phyloP scores from a whole-genome alignment of 1,139 yeast species.

The Geotrichum siamense region DNA sequence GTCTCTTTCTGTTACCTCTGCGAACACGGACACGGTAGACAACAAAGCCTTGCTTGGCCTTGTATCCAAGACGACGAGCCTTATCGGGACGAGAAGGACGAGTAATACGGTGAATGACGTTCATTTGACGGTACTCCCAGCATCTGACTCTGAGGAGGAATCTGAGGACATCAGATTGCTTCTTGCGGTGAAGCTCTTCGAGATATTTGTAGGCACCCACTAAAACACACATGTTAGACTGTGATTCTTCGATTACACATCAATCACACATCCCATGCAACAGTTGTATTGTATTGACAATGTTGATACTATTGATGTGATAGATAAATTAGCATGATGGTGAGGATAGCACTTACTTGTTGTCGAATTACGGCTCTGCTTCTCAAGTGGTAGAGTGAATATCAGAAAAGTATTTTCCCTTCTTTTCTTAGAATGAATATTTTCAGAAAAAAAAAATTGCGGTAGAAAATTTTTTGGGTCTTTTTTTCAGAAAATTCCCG shows the following conservation, averaged over 20 bases:
- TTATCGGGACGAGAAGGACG: conserved; percentile 99
- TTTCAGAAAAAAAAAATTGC: too few species aligned
- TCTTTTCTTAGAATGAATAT: background rate
- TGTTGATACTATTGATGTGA: background rate
- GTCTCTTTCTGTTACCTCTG: conserved; percentile 99
- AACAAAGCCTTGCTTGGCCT: conserved; percentile 99
- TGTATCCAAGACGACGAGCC: conserved; percentile 99
- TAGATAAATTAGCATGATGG: background rate
- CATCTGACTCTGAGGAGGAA: conserved; percentile 99
- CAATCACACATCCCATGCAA: background rate
- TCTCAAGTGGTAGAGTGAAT: conserved; percentile 13
- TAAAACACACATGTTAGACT: conserved; percentile 19
- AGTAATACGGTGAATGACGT: conserved; percentile 97
- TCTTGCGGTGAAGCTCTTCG: conserved; percentile 99
- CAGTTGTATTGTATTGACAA: background rate
- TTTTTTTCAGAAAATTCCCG: too few species aligned
- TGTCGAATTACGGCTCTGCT: conserved; percentile 18
- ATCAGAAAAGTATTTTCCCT: background rate
- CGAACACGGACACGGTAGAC: conserved; percentile 98
- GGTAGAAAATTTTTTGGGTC: too few species aligned
- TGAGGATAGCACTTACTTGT: conserved; percentile 12
- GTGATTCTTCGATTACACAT: background rate
- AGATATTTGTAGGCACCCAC: conserved; percentile 99
- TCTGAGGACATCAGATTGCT: conserved; percentile 99
- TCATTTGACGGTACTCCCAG: conserved; percentile 99